Base-by-base conservation (phyloP, 208 protist genomes). In the Endotrypanum monterogeii region DNA sequence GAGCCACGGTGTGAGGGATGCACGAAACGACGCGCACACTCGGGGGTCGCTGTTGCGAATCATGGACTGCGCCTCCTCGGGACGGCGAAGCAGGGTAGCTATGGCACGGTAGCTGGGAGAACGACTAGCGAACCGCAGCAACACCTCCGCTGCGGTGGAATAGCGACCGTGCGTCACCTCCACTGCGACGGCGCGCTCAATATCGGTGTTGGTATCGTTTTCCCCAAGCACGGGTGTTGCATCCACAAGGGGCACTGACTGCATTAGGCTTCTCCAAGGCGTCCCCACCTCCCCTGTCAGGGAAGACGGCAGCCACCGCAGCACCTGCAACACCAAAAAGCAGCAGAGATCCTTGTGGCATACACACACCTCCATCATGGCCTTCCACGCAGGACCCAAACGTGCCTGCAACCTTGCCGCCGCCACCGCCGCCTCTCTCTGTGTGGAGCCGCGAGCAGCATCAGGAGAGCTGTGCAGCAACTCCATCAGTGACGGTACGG, bases 121-220 rank as follows among this genome's bases (percentile, higher is more conserved):
- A 14, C 83, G 78, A 46, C 81, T 67, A n/a, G 74, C 46, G 48
- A 87, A 80, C 18, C 80, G 78, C 14, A 72, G 71, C 39, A 96
- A 79, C 65, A 94, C 48, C 7, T 51, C 75, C 20, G 84, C 83
- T 23, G 80, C 91, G 23, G 70, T 65, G 48, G 28, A 35, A 44
- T 79, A 78, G 20, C 77, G 83, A 44, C 74, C 71, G 80, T 94
- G 84, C 28, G 90, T 79, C 67, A 89, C 88, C 74, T 89, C 81
- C 41, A 96, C 80, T 56, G 86, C 89, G 48, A 89, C 91, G 23
- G 83, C 82, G 3, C 89, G 87, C 84, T 96, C 91, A 32, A 93
- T 62, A 4, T 83, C 80, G 37, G 46, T 23, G 56, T 73, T 73
- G 52, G 71, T 65, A 66, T 63, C 54, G 16, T 41, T 44, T 61